Evolutionary conservation across 768 basidiomycete genomes (phyloP).

Genomic region (Boletus fagicola): DNA sequence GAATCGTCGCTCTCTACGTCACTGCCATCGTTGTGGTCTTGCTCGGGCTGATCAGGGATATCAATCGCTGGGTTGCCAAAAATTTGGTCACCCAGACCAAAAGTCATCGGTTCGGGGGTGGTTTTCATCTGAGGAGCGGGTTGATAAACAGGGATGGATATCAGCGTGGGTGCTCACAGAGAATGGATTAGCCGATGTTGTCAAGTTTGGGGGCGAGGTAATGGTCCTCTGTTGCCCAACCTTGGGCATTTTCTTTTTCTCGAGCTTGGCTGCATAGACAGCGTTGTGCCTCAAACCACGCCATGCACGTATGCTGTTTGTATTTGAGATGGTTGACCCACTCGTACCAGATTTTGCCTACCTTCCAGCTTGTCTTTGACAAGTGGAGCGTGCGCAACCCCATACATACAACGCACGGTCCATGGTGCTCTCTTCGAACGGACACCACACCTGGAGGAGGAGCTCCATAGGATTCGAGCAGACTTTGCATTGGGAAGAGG

Average conservation of each 20-base stretch:
- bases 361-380: slow-evolving; percentile 80
- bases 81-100: slow-evolving; percentile 64
- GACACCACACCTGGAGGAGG: slow-evolving; percentile 87
- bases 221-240: slow-evolving; percentile 39
- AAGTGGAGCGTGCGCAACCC: slow-evolving; percentile 68
- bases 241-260: slow-evolving; percentile 48
- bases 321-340: slow-evolving; percentile 12
- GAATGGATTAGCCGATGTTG: slow-evolving; percentile 62
- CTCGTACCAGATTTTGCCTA: slow-evolving; percentile 36
- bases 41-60: slow-evolving; percentile 14
- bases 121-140: slow-evolving; percentile 24
- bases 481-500: slow-evolving; percentile 66
- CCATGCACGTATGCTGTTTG: slow-evolving; percentile 73
- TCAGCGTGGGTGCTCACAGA: slow-evolving; percentile 44
- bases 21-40: slow-evolving; percentile 26
- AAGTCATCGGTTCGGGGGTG: slow-evolving; percentile 34
- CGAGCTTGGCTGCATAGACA: slow-evolving; percentile 71
- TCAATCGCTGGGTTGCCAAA: slow-evolving; percentile 44
- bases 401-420: slow-evolving; percentile 85
- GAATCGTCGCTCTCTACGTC: slow-evolving; percentile 38
- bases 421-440: slow-evolving; percentile 79
- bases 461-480: slow-evolving; percentile 78
- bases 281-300: slow-evolving; percentile 71
- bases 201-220: slow-evolving; percentile 29
- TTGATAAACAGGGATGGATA: background rate